Conservation (phyloP, 1,139 yeast species). For the Kodamaea suecica region DNA sequence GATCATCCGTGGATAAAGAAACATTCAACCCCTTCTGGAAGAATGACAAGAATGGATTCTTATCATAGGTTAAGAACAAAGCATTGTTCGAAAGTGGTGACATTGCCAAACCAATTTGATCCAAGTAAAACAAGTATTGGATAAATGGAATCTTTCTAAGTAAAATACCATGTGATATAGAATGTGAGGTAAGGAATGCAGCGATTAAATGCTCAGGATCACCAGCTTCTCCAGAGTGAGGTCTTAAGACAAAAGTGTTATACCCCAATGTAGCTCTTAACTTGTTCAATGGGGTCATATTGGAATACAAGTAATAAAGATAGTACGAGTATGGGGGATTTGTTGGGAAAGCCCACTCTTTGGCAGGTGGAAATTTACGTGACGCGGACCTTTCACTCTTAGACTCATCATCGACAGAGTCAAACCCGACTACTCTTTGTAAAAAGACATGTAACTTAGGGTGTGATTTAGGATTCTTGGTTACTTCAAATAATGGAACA, state of each 20-base stretch:
- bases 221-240: slow-evolving; percentile 99
- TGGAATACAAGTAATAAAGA: slow-evolving; percentile 82
- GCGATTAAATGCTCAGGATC: slow-evolving; percentile 95
- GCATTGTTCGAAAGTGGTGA: slow-evolving; percentile 97
- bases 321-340: slow-evolving; percentile 99
- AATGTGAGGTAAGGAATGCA: slow-evolving; percentile 85
- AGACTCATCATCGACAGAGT: slow-evolving; percentile 97
- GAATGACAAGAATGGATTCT: slow-evolving; percentile 85
- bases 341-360: slow-evolving; percentile 68
- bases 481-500: slow-evolving; percentile 89
- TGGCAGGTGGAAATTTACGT: slow-evolving; percentile 78
- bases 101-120: slow-evolving; percentile 98
- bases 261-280: slow-evolving; percentile 72
- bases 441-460: slow-evolving; percentile 86
- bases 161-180: slow-evolving; percentile 92
- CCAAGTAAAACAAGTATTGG: slow-evolving; percentile 88
- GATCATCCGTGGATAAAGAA: slow-evolving; percentile 74
- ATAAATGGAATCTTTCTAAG: slow-evolving; percentile 91
- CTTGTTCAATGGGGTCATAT: slow-evolving; percentile 78
- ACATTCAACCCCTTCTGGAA: slow-evolving; percentile 93
- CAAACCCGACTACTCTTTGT: slow-evolving; percentile 95
- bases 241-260: slow-evolving; percentile 89
- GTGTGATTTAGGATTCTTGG: slow-evolving; percentile 76
- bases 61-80: slow-evolving; percentile 88
- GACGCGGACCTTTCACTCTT: slow-evolving; percentile 77